These are phyloP conservation scores for Boletellus ananas DNA, from an alignment of 768 basidiomycete genomes.

Conservation along the genomic window DNA sequence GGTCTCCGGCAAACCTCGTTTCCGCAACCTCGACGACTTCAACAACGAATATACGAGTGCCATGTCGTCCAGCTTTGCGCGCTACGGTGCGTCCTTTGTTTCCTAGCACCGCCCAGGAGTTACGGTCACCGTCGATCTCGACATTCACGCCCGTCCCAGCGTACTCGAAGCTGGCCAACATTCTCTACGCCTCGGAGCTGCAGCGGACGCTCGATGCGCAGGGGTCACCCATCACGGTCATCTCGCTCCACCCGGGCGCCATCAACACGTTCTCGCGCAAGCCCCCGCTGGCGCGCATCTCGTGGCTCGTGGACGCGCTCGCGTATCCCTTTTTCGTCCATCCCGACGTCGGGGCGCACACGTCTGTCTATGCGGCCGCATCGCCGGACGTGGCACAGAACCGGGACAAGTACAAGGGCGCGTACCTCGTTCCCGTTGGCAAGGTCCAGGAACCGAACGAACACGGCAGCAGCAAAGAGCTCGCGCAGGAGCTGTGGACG, in stretches of 20 bases:
- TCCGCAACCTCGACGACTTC: slow-evolving; percentile 33
- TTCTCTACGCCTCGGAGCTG: slow-evolving; percentile 48
- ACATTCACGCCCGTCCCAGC: slow-evolving; percentile 30
- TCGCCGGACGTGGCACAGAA: slow-evolving; percentile 19
- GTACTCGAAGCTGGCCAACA: slow-evolving; percentile 47
- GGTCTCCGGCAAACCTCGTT: slow-evolving; percentile 20
- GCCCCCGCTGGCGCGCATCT: slow-evolving; percentile 14
- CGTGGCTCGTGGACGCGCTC: slow-evolving; percentile 19
- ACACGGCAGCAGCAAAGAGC: slow-evolving; percentile 16
- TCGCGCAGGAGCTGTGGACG: slow-evolving; percentile 29
- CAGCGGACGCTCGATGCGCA: slow-evolving; percentile 39
- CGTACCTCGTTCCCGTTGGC: slow-evolving; percentile 28
- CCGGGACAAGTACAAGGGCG: slow-evolving; percentile 28
- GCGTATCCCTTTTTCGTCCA: slow-evolving; percentile 16
- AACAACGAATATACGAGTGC: slow-evolving; percentile 33
- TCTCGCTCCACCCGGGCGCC: slow-evolving; percentile 30
- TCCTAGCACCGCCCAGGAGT: too few species aligned
- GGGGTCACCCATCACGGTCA: slow-evolving; percentile 26
- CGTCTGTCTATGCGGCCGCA: slow-evolving; percentile 29
- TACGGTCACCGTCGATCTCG: not conserved
- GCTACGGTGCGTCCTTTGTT: slow-evolving; percentile 31
- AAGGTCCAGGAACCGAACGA: slow-evolving; percentile 10
- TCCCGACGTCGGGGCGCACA: slow-evolving; percentile 25
- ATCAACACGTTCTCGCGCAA: slow-evolving; percentile 30
- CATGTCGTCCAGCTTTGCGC: slow-evolving; percentile 13